Conservation (phyloP, 176 grass and related monocot genomes). For the Avena atlantica region DNA sequence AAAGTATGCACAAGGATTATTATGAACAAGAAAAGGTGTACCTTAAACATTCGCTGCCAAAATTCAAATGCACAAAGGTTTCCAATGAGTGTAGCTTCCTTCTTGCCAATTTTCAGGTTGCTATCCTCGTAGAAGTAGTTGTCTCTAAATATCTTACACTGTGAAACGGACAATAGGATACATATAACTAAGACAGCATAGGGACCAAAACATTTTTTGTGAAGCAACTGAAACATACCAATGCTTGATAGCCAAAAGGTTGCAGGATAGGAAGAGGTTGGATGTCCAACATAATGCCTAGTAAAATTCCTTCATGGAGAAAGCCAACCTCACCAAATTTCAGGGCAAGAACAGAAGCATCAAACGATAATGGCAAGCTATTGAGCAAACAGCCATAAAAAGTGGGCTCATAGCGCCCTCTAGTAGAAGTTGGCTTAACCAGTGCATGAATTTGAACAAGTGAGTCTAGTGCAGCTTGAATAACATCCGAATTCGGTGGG, state of each 20-base stretch:
- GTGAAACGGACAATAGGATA: slow-evolving; percentile 41
- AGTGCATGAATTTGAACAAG: slow-evolving; percentile 78
- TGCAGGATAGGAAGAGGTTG: slow-evolving; percentile 82
- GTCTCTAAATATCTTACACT: slow-evolving; percentile 65
- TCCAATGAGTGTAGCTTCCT: slow-evolving; percentile 73
- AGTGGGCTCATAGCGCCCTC: slow-evolving; percentile 72
- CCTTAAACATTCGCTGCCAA: slow-evolving; percentile 92
- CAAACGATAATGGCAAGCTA: slow-evolving; percentile 83
- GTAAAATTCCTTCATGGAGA: slow-evolving; percentile 75
- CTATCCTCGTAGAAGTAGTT: slow-evolving; percentile 68
- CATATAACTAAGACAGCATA: slow-evolving; percentile 34
- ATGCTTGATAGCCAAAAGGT: slow-evolving; percentile 79
- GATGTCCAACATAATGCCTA: slow-evolving; percentile 84
- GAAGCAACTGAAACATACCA: slow-evolving; percentile 59
- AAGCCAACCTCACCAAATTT: slow-evolving; percentile 78
- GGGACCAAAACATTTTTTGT: slow-evolving; percentile 13
- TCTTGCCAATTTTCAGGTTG: slow-evolving; percentile 62
- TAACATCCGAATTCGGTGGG: slow-evolving; percentile 57
- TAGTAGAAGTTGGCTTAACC: slow-evolving; percentile 57
- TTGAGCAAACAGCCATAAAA: slow-evolving; percentile 88
- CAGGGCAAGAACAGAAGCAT: slow-evolving; percentile 74
- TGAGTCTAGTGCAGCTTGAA: slow-evolving; percentile 71
- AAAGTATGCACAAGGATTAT: slow-evolving; percentile 7
- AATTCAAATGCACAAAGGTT: slow-evolving; percentile 96
- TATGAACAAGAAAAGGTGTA: slow-evolving; percentile 50